Base-by-base conservation (phyloP, 1,284 basidiomycete species). In the Malassezia sympodialis region DNA sequence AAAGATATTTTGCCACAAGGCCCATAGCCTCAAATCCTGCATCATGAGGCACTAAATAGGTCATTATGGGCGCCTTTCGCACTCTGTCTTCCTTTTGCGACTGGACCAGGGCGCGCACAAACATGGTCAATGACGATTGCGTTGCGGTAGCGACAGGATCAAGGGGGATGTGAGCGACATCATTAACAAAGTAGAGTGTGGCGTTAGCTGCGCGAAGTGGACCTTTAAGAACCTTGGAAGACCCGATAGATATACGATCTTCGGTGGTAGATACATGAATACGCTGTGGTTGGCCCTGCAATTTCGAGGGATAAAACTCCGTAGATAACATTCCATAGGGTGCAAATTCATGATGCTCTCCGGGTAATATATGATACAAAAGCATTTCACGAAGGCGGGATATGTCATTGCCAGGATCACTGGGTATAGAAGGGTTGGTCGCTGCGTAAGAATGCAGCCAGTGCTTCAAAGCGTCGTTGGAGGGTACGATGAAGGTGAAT, bases 21-120 rank as follows among this genome's bases (percentile, higher is more conserved):
- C 94, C 94, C 3, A 96, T 80, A 1, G 84, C 81, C 60, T 82
- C 82, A 78, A 96, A 99, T 0, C 90, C 94, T 26, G 79, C 76
- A 69, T 98, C 96, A 39, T 82, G 83, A 0, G 94, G 94, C 23
- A 94, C 83, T 41, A 99, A 81, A 59, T 90, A 82, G 1, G 89
- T 87, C 4, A 86, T 84, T 8, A 82, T 82, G 0, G 87, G 84
- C 17, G 81, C 62, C 8, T 60, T 48, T 45, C 67, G 65, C 24
- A 69, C 50, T 1, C 56, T 51, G 19, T 57, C 59, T 43, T 67
- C 63, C 23, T 68, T 50, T 24, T 65, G 66, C 12, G 68, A 61
- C 32, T 62, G 65, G 3, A 88, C 85, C 0, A 68, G 56, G 30
- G 68, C 62, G 2, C 90, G 89, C 37, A 96, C 82, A 77, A 91